Conservation (phyloP, 805 yeast genomes). For the Nakazawaea ambrosiae region DNA sequence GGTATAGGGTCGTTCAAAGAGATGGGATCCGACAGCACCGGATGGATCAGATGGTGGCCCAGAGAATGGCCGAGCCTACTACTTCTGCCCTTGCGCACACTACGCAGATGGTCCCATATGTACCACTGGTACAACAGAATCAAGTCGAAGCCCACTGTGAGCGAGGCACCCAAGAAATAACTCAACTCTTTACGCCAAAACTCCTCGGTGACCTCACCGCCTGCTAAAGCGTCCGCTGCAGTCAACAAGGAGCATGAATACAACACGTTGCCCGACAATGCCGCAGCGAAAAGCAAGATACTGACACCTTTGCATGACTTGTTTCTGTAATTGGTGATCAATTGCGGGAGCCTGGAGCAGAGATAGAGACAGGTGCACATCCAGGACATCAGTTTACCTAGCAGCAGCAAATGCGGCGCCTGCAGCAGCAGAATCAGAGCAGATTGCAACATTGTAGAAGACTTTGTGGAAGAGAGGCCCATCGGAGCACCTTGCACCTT, state of each 20-base stretch:
- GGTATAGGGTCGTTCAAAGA: slow-evolving; percentile 6
- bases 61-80: not conserved
- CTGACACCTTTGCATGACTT: slow-evolving; percentile 47
- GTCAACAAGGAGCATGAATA: slow-evolving; percentile 42
- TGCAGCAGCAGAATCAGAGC: too few relatives aligned
- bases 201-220: slow-evolving; percentile 25
- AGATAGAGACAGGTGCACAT: slow-evolving; percentile 41
- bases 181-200: slow-evolving; percentile 32
- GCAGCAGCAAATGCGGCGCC: slow-evolving; percentile 1
- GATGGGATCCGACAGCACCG: slow-evolving; percentile 3
- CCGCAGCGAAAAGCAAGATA: slow-evolving; percentile 40
- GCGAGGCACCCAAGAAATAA: slow-evolving; percentile 45
- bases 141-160: slow-evolving; percentile 43
- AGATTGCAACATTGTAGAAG: not conserved
- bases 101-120: slow-evolving; percentile 18
- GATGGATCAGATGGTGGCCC: not conserved
- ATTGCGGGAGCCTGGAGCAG: slow-evolving; percentile 45
- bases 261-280: slow-evolving; percentile 41
- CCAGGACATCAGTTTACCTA: slow-evolving; percentile 39
- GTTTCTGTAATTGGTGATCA: slow-evolving; percentile 36
- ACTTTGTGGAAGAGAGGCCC: slow-evolving; percentile 13
- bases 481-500: slow-evolving; percentile 21
- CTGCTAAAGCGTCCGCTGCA: slow-evolving; percentile 31
- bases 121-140: slow-evolving; percentile 38
- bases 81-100: not conserved